Conservation (phyloP, 768 basidiomycete species). For the Sarcodon aspratus region DNA sequence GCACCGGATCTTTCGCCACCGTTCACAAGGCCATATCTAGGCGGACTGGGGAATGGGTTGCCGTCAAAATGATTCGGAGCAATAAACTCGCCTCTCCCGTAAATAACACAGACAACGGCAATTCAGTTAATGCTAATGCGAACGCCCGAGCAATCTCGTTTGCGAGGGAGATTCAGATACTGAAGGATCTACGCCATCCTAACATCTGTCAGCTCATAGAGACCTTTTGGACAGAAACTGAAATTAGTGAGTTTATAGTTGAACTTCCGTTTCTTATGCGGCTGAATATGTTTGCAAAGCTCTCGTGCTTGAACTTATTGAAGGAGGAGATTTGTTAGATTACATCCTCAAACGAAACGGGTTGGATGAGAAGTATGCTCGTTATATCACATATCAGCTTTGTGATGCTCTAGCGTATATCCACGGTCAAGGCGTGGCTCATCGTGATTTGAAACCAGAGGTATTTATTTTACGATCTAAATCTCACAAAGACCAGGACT, state of each 20-base stretch:
- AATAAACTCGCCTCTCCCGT: conserved; percentile 26
- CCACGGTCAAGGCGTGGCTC: conserved; percentile 67
- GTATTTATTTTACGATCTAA: conserved; percentile 19
- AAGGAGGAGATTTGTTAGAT: conserved; percentile 84
- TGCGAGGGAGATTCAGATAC: conserved; percentile 67
- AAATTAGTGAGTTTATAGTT: conserved; percentile 37
- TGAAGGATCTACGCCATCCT: conserved; percentile 64
- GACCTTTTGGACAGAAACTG: conserved; percentile 53
- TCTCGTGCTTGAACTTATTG: conserved; percentile 74
- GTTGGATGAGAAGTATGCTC: conserved; percentile 48
- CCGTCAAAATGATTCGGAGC: conserved; percentile 78
- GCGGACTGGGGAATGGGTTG: conserved; percentile 61
- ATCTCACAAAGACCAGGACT: not conserved
- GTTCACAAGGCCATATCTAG: conserved; percentile 77
- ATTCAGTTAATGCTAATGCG: not conserved
- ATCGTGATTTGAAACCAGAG: conserved; percentile 92
- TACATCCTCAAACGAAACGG: conserved; percentile 55
- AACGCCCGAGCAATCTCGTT: conserved; percentile 21
- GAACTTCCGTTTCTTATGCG: conserved; percentile 17
- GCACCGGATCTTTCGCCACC: conserved; percentile 86
- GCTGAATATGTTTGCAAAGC: conserved; percentile 32
- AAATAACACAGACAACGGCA: not conserved
- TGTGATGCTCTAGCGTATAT: conserved; percentile 74
- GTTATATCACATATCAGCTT: conserved; percentile 71
- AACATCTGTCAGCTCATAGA: conserved; percentile 79